Percentiles rank a stretch among this genome's conserved stretches.
These are phyloP conservation scores for Trypanosoma melophagium DNA, from an alignment of 208 protist genomes.

Conservation along the genomic window DNA sequence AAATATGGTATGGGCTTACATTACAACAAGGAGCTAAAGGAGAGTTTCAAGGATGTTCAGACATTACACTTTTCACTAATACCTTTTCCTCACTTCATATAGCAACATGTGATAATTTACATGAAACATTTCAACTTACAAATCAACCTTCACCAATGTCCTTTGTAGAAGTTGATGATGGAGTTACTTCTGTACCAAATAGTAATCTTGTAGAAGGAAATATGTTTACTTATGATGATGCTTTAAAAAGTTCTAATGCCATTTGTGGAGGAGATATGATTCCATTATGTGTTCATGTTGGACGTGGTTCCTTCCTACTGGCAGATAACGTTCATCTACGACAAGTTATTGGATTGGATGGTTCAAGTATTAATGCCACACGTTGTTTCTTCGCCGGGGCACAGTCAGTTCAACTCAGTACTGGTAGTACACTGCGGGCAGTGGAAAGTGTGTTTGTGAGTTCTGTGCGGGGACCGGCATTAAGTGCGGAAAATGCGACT, in stretches of 20 bases:
- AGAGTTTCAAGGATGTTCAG: slow-evolving; percentile 14
- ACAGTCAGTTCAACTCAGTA: slow-evolving; percentile 9
- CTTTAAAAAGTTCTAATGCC: neutral
- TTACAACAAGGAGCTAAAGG: slow-evolving; percentile 21
- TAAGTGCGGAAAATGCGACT: slow-evolving; percentile 7
- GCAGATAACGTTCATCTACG: slow-evolving; percentile 20
- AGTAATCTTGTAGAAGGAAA: too few species aligned
- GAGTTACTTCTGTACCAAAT: too few species aligned
- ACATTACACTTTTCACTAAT: neutral
- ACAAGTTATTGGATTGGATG: slow-evolving; percentile 11
- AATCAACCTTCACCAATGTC: neutral
- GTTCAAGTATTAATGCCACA: slow-evolving; percentile 4
- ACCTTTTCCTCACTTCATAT: slow-evolving; percentile 2
- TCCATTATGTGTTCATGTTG: slow-evolving; percentile 19
- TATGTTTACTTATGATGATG: neutral
- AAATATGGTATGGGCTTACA: slow-evolving; percentile 16
- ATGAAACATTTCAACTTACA: neutral
- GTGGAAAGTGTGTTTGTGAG: slow-evolving; percentile 19
- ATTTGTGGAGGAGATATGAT: slow-evolving; percentile 9
- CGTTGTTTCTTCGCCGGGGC: slow-evolving; percentile 29
- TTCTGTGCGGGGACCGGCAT: slow-evolving; percentile 18
- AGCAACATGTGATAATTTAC: neutral
- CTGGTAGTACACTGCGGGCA: slow-evolving; percentile 4
- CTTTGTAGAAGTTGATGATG: neutral
- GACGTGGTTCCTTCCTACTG: neutral